These are phyloP conservation scores for Laetiporus sulphureus DNA, from an alignment of 1,284 basidiomycete species.

Conservation along the genomic window DNA sequence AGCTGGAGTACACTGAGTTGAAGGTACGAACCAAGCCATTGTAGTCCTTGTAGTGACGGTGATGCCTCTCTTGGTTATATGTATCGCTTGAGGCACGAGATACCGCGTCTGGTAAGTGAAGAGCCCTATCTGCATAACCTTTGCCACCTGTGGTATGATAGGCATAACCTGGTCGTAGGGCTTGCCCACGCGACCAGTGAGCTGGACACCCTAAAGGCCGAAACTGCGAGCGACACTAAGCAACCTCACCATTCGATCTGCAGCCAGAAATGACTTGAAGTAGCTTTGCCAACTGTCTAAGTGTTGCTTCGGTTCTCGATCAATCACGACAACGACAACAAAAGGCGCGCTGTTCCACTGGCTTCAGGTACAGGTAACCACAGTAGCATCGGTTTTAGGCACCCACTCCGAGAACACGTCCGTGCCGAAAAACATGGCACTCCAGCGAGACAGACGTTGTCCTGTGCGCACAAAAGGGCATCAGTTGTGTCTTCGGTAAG, in stretches of 20 bases:
- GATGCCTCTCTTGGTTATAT: slow-evolving; percentile 13
- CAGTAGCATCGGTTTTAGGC: slow-evolving; percentile 35
- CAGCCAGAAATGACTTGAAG: no score
- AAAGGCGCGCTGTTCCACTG: slow-evolving; percentile 28
- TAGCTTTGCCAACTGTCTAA: slow-evolving; percentile 33
- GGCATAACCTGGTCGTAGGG: slow-evolving; percentile 38
- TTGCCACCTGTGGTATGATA: slow-evolving; percentile 28
- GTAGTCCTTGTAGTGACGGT: slow-evolving; percentile 15
- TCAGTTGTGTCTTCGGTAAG: not conserved
- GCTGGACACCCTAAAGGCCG: slow-evolving; percentile 31
- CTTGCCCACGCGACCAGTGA: slow-evolving; percentile 37
- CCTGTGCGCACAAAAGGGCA: slow-evolving; percentile 14
- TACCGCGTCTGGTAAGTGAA: not conserved
- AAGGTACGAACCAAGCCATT: slow-evolving; percentile 16
- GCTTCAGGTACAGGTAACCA: slow-evolving; percentile 38
- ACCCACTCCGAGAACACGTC: slow-evolving; percentile 26
- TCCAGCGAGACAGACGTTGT: slow-evolving; percentile 32
- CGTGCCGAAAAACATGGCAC: slow-evolving; percentile 34
- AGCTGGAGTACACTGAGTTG: no score
- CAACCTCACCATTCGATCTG: no score
- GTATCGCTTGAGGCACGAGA: not conserved
- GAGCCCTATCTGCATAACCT: slow-evolving; percentile 15
- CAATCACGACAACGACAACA: no score
- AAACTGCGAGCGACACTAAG: slow-evolving; percentile 17
- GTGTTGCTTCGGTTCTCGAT: no score